phyloP scores from a whole-genome alignment of 164 flowering plant genomes.

The Sextonia rubra region DNA sequence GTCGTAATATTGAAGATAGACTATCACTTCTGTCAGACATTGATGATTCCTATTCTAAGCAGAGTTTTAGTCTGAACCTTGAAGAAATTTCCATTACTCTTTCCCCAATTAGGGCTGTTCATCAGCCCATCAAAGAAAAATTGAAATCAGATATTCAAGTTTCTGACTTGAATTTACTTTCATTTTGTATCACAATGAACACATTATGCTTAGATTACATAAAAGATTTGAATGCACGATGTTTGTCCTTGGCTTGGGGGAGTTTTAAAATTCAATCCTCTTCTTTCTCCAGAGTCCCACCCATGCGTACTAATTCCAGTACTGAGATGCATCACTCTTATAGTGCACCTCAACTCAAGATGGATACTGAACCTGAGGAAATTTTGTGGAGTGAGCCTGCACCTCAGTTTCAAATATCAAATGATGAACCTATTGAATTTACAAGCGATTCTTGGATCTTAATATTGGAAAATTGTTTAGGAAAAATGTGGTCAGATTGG shows the following conservation, averaged over 20 bases:
- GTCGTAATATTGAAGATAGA: conserved; percentile 18
- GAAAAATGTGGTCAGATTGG: conserved; percentile 58
- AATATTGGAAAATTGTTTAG: conserved; percentile 33
- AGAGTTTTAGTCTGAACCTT: conserved; percentile 32
- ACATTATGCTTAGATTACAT: conserved; percentile 31
- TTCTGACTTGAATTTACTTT: conserved; percentile 27
- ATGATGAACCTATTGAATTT: conserved; percentile 14
- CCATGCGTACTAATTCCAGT: conserved; percentile 4
- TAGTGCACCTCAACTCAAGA: conserved; percentile 21
- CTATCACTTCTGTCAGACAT: conserved; percentile 3
- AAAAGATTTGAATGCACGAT: conserved; percentile 32
- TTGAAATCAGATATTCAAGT: conserved; percentile 18
- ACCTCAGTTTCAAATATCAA: conserved; percentile 18
- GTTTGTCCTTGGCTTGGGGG: conserved; percentile 49
- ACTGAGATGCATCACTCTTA: conserved; percentile 6
- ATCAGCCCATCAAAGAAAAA: conserved; percentile 18
- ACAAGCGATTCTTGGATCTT: conserved; percentile 16
- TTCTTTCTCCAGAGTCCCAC: conserved; percentile 18
- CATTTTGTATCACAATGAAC: conserved; percentile 41
- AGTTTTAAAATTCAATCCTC: conserved; percentile 38
- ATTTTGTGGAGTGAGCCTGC: conserved; percentile 65
- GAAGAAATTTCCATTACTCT: conserved; percentile 39
- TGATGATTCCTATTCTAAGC: conserved; percentile 23
- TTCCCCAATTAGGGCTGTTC: conserved; percentile 29
- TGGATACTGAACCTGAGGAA: conserved; percentile 16